Base-by-base conservation (phyloP, 495 filamentous ascomycete species). In the Tuber aestivum region DNA sequence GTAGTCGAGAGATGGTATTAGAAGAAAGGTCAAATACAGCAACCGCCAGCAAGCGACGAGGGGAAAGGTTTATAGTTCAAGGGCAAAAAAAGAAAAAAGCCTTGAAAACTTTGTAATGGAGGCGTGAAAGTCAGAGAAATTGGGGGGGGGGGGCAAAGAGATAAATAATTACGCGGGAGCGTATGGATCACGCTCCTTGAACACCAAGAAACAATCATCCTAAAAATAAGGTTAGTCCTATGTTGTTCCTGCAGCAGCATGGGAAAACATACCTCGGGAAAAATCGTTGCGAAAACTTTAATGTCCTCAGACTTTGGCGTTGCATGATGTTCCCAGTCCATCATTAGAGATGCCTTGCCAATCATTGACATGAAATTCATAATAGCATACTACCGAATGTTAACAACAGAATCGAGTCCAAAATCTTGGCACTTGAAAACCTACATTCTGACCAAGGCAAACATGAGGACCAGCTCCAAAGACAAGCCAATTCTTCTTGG, bases 381-480 rank as follows among this genome's bases (percentile, higher is more conserved):
- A 81, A 91, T 89, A n/a, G 94, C 95, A 82, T 98, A 99, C 78
- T 80, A 70, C 27, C 70, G 27, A 48, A 70, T 48, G 32, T 76
- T 71, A 74, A 45, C 23, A 42, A 10, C 2, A 42, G 45, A 23
- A 32, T 10, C 18, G 61, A 35, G 16, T 18, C 42, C 20, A 50
- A 48, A n/a, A 40, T 5, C 23, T 71, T 40, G 21, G 21, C 20
- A 21, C 37, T 10, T 68, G 41, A 70, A 70, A 18, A 65, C 76
- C 71, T 72, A 80, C 78, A 70, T 90, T 91, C 86, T 98, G 95
- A 70, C 95, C 95, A 71, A 99, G 87, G 83, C 95, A 99, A 85
- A 98, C 97, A 86, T 99, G 95, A 78, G 95, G 92, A 20, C 95
- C 95, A 9, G 93, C 95, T 77, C 95, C 95, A 80, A 99, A 99